These are phyloP conservation scores for Claviceps sp. DNA, from an alignment of 2,329 filamentous ascomycete genomes.

Conservation along the genomic window DNA sequence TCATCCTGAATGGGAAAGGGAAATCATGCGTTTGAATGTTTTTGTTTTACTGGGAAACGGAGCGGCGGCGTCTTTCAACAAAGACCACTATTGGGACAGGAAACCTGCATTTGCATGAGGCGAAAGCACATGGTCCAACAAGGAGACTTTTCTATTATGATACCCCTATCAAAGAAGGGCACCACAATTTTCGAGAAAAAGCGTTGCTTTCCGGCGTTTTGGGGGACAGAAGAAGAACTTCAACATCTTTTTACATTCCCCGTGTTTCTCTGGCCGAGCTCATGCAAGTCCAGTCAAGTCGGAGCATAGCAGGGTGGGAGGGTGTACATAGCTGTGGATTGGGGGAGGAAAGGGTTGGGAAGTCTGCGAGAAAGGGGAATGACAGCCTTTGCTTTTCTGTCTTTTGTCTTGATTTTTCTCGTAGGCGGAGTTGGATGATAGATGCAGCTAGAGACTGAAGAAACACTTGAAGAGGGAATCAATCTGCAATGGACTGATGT, in stretches of 20 bases:
- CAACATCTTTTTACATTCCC: slow-evolving; percentile 32
- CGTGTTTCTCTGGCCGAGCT: slow-evolving; percentile 26
- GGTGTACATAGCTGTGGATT: no score
- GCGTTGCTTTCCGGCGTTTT: slow-evolving; percentile 24
- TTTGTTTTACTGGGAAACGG: slow-evolving; percentile 21
- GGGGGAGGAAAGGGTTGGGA: background rate
- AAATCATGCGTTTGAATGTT: slow-evolving; percentile 2
- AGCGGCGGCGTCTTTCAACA: slow-evolving; percentile 34
- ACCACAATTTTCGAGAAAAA: slow-evolving; percentile 18
- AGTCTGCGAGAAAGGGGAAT: background rate
- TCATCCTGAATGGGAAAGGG: slow-evolving; percentile 2
- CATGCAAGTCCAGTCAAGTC: slow-evolving; percentile 19
- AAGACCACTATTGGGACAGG: slow-evolving; percentile 21
- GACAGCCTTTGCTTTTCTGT: background rate
- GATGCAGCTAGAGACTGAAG: slow-evolving; percentile 7
- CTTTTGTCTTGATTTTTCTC: background rate
- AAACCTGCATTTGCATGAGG: slow-evolving; percentile 25
- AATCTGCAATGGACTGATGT: no score
- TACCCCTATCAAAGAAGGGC: slow-evolving; percentile 21
- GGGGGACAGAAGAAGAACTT: slow-evolving; percentile 32
- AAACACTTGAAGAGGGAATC: slow-evolving; percentile 2
- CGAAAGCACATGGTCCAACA: slow-evolving; percentile 17
- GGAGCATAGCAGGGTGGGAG: background rate
- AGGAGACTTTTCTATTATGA: slow-evolving; percentile 27
- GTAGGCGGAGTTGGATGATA: slow-evolving; percentile 1